Conservation (phyloP, 345 rosid species). For the Corchorus capsularis region DNA sequence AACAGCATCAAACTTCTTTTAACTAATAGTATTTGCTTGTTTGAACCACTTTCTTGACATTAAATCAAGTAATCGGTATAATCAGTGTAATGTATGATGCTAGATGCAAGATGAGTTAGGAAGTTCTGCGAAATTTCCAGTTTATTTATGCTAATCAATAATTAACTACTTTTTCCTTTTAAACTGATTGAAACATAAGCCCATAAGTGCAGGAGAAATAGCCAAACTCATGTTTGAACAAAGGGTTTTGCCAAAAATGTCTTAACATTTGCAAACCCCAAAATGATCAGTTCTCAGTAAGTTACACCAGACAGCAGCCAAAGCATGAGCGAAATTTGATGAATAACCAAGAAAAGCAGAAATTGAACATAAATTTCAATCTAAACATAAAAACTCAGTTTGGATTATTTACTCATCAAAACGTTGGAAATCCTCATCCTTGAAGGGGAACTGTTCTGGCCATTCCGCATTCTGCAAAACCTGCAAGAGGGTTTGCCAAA, state of each 20-base stretch:
- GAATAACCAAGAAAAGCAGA: not conserved
- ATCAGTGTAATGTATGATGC: not conserved
- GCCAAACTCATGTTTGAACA: not conserved
- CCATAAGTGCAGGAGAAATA: not conserved
- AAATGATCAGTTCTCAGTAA: not conserved
- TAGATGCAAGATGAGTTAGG: not conserved
- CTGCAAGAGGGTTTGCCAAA: constrained; percentile 30
- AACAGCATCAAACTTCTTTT: not conserved
- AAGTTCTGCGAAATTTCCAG: not conserved
- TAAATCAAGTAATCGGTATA: not conserved
- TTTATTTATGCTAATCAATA: not conserved
- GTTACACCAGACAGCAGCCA: not conserved
- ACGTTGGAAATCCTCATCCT: constrained; percentile 86
- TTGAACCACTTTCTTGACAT: not conserved
- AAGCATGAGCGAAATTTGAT: not conserved
- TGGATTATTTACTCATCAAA: constrained; percentile 63
- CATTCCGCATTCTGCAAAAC: constrained; percentile 74
- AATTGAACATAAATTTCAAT: not conserved
- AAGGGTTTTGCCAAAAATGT: too few relatives aligned
- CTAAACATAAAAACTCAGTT: not conserved
- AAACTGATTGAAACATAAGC: not conserved
- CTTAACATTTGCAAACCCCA: too few relatives aligned
- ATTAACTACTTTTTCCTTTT: not conserved
- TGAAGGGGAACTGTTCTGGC: constrained; percentile 90
- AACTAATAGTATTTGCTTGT: not conserved